Evolutionary conservation across 208 protist species (phyloP).

Genomic region (Leishmania amazonensis): DNA sequence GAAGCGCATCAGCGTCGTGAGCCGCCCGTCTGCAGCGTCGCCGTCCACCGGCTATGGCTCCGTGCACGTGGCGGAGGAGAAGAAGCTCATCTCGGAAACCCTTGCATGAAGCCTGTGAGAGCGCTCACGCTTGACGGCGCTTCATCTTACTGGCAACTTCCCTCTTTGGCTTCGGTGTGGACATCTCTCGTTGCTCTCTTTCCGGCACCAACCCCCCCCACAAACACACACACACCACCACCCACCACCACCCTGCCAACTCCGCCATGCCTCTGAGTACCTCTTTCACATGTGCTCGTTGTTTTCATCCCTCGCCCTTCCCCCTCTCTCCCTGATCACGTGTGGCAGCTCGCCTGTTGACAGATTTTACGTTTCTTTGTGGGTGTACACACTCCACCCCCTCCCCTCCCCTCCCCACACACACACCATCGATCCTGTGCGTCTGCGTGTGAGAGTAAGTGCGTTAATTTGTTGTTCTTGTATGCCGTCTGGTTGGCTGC

Average conservation of each 20-base stretch:
- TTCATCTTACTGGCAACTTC: neutral
- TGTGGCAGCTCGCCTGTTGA: neutral
- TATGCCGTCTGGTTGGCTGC: neutral
- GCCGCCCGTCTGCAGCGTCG: conserved; percentile 77
- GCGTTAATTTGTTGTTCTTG: neutral
- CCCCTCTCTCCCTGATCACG: neutral
- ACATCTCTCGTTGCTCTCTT: too few relatives aligned
- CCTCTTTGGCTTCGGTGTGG: neutral
- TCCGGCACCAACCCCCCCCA: too few relatives aligned
- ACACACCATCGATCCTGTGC: neutral
- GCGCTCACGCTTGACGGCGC: neutral
- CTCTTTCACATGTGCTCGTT: neutral
- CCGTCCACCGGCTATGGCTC: conserved; percentile 89
- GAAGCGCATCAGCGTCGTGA: conserved; percentile 67
- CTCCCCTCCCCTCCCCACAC: too few relatives aligned
- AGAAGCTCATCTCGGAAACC: conserved; percentile 62
- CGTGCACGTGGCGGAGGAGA: conserved; percentile 90
- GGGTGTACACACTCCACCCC: neutral
- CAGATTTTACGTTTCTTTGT: neutral
- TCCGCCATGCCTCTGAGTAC: neutral
- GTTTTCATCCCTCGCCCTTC: neutral
- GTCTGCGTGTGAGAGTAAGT: neutral
- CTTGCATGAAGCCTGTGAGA: conserved; percentile 42
- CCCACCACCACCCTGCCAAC: neutral
- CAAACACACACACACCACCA: too few relatives aligned